Evolutionary conservation across 2,329 filamentous ascomycete genomes (phyloP).

Genomic region (Colletotrichum scovillei): DNA sequence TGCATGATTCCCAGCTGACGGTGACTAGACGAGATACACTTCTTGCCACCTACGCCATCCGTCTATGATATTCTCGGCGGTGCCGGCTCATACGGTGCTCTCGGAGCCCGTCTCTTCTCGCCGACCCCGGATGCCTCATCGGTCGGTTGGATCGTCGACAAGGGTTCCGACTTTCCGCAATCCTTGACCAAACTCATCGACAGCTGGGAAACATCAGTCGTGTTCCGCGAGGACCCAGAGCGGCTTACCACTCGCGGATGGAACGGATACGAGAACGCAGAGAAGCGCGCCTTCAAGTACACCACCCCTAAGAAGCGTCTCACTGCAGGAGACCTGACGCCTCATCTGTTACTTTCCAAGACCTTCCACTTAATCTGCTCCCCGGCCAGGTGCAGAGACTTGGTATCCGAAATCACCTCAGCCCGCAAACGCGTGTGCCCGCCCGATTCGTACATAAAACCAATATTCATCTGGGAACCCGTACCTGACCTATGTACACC

Average conservation of each 20-base stretch:
- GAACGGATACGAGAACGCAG: conserved; percentile 85
- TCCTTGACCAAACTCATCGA: conserved; percentile 72
- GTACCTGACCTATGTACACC: conserved; percentile 89
- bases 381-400: conserved; percentile 78
- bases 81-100: conserved; percentile 85
- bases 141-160: conserved; percentile 92
- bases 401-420: conserved; percentile 77
- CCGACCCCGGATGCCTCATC: conserved; percentile 72
- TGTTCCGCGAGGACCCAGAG: conserved; percentile 73
- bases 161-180: conserved; percentile 86
- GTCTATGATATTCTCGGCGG: conserved; percentile 86
- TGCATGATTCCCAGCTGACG: not conserved
- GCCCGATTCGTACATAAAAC: conserved; percentile 58
- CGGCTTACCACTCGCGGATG: conserved; percentile 89
- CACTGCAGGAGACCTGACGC: conserved; percentile 76
- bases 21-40: conserved; percentile 86
- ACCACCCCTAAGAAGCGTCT: conserved; percentile 87
- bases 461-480: conserved; percentile 93
- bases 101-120: conserved; percentile 90
- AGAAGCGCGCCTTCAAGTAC: conserved; percentile 84
- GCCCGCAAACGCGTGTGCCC: conserved; percentile 59
- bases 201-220: conserved; percentile 80
- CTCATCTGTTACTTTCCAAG: conserved; percentile 74
- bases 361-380: conserved; percentile 92
- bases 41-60: conserved; percentile 74